These are phyloP conservation scores for Trichomonas vaginalis DNA, from an alignment of 208 protist species.

Conservation along the genomic window DNA sequence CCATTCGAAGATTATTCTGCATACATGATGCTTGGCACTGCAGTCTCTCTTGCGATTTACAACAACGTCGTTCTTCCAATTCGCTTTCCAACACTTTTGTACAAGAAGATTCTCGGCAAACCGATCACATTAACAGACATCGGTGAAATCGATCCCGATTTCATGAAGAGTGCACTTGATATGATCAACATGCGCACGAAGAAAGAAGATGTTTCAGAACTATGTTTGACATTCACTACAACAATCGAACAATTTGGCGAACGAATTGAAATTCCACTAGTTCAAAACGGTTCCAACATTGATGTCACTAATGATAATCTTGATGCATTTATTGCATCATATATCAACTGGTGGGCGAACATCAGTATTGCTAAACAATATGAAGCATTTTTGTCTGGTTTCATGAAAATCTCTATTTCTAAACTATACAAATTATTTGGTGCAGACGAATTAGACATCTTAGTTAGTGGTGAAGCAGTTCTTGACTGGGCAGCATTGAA, in stretches of 20 bases:
- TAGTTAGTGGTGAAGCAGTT: not conserved
- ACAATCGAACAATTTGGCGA: conserved; percentile 22
- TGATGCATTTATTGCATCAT: conserved; percentile 28
- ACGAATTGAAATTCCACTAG: conserved; percentile 23
- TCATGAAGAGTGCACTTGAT: not conserved
- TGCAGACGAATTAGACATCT: not conserved
- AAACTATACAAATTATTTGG: not conserved
- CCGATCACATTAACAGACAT: conserved; percentile 25
- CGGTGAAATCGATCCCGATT: conserved; percentile 25
- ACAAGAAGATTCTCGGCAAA: conserved; percentile 23
- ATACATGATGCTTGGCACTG: conserved; percentile 29
- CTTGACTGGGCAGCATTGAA: not conserved
- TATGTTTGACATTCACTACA: not conserved
- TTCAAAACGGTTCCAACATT: conserved; percentile 23
- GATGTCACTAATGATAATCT: conserved; percentile 35
- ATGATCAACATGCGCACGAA: conserved; percentile 21
- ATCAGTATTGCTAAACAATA: not conserved
- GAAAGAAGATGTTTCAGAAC: not conserved
- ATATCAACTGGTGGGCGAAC: not conserved
- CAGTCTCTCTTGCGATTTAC: conserved; percentile 67
- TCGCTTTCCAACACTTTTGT: conserved; percentile 53
- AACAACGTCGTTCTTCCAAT: conserved; percentile 71
- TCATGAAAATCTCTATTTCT: not conserved
- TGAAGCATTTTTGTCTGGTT: not conserved
- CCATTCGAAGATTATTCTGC: conserved; percentile 37